A percentile compares a stretch with the other conserved stretches of the same genome.
phyloP scores from a whole-genome alignment of 1,139 yeast genomes.

The Yamadazyma pseudoaaseri region DNA sequence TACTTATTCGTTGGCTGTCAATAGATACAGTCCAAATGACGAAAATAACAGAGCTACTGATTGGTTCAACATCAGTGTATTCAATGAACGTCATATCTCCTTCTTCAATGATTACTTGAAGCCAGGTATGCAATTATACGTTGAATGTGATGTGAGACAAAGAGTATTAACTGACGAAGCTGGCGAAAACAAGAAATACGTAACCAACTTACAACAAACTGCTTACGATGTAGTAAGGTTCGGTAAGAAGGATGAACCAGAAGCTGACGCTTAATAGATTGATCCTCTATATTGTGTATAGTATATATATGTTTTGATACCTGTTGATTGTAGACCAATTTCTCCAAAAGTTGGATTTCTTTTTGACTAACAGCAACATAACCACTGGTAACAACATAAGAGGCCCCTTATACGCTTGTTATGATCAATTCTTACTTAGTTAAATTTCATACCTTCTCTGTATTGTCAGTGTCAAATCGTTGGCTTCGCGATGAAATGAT shows the following conservation, averaged over 20 bases:
- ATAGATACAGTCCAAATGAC: conserved; percentile 33
- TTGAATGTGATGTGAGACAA: conserved; percentile 42
- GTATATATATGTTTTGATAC: conserved; percentile 8
- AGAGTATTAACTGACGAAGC: conserved; percentile 33
- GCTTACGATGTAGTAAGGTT: conserved; percentile 39
- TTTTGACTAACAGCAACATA: too few species aligned
- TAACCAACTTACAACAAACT: conserved; percentile 35
- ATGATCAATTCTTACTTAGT: not conserved
- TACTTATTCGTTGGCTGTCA: conserved; percentile 45
- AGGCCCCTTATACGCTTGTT: too few species aligned
- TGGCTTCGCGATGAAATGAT: conserved; percentile 8
- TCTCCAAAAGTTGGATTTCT: too few species aligned
- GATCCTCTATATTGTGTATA: conserved; percentile 1
- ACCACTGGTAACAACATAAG: too few species aligned
- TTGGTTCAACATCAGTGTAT: conserved; percentile 44
- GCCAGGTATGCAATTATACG: conserved; percentile 43
- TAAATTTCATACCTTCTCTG: not conserved
- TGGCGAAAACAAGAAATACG: conserved; percentile 30
- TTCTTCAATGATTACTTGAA: conserved; percentile 40
- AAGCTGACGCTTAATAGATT: conserved; percentile 10
- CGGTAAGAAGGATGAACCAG: conserved; percentile 29
- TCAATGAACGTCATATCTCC: conserved; percentile 37
- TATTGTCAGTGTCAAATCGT: too few species aligned
- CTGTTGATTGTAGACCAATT: too few species aligned
- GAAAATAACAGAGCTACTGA: conserved; percentile 33